Base-by-base conservation (phyloP, 2,329 filamentous ascomycete genomes). In the Neofusicoccum laricinum region DNA sequence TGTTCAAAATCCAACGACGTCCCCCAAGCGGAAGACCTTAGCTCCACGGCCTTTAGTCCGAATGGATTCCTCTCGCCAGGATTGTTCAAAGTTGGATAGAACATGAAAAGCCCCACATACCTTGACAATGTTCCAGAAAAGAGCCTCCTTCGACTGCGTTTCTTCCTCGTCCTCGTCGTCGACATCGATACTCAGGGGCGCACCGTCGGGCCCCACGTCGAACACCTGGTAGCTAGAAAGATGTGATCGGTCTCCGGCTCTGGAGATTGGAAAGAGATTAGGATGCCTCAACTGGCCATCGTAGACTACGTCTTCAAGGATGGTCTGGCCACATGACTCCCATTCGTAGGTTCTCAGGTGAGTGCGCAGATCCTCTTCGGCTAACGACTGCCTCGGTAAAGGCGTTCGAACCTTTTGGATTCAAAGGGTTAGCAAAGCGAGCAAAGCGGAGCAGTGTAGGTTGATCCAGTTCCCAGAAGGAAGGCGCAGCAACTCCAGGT, bases 171-270 rank as follows among this genome's bases (percentile, higher is more conserved):
- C 72, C 4, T 70, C 68, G 3, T 73, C 67, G 17, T 70, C 70
- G 12, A 71, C 66, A 43, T 78, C 76, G 2, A 79, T 72, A 1
- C 76, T 68, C 8, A 79, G 64, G 2, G 81, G 78, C 1, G 72
- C 68, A 2, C 82, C 81, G 62, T 85, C 80, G 3, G 73, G 72
- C 0, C 78, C 79, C 12, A 88, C 77, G 66, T 87, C 85, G 68
- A 85, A 87, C 3, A 87, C 81, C 67, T 86, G 84, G 66, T 85
- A 85, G 15, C 84, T 84, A 2, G 82, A 81, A 62, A 75, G 74
- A 61, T 79, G 73, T 21, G 71, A 74, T 14, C 73, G 68, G 65
- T 83, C 82, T 3, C 78, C 78, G 43, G 80, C 75, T 10, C 72
- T 71, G 50, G 78, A 77, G 17, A 77, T 75, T 10, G 78, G 75